Base-by-base conservation (phyloP, 257 asterid genomes). In the Leptodermis oblonga region DNA sequence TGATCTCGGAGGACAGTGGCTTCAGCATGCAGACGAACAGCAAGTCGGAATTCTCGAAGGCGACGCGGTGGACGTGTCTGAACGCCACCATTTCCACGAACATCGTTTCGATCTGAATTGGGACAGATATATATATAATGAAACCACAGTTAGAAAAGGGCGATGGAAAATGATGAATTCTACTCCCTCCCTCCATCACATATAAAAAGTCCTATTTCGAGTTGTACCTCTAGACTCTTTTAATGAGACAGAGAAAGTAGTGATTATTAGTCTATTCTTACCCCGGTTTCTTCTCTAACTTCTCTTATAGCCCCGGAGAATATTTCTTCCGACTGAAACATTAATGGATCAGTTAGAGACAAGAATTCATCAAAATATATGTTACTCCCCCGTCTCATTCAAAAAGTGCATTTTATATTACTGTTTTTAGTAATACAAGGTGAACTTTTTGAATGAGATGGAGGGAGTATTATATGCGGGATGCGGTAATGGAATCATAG, bases 281-380 rank as follows among this genome's bases (percentile, higher is more conserved):
- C 82, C 25, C 82, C 82, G 17, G 84, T 82, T 68, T 79, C 84
- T 74, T 82, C 87, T 69, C 68, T 79, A 61, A 82, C 84, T 70
- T 79, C 84, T 77, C 87, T 77, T 43, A 74, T 65, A 62, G 79
- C 84, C 46, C 84, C 82, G 0, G 77, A 77, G 75, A 82, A 79
- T 67, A 79, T 52, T 37, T 82, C 82, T 72, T 77, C 82, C 39
- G 73, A 71, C 82, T 77, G 62, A 58, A 67, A 46, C n/a, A n/a
- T n/a, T n/a, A n/a, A n/a, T 61, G 48, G 37, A 36, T n/a, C n/a
- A n/a, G 20, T 15, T 6, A 60, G 6, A 15, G n/a, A 59, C n/a
- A 33, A 18, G 26, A 60, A 60, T 18, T 34, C 6, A 42, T 0
- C 0, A 33, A 7, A 22, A 34, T 6, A 20, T 4, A n/a, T n/a